Percentiles rank a stretch among this genome's conserved stretches.
phyloP scores from a whole-genome alignment of 2,329 filamentous ascomycete genomes.

The Talaromyces atroroseus region DNA sequence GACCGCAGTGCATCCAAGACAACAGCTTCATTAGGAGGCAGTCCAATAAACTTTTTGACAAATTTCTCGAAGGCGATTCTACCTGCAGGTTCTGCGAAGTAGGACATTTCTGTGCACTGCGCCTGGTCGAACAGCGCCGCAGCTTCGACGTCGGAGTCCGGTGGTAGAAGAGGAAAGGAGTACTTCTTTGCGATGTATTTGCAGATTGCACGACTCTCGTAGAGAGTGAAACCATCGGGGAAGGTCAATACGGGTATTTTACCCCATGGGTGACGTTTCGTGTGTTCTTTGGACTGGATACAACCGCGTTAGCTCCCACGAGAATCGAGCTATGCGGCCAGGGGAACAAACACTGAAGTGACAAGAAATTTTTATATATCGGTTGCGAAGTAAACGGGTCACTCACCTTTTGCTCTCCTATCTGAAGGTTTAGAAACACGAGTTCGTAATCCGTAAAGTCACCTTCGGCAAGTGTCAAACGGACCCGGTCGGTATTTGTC shows the following conservation, averaged over 20 bases:
- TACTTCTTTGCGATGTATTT: constrained; percentile 10
- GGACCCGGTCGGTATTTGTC: constrained; percentile 7
- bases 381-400: too few species aligned
- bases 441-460: constrained; percentile 9
- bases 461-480: constrained; percentile 9
- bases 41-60: constrained; percentile 7
- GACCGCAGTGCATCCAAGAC: constrained; percentile 7
- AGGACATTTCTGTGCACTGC: constrained; percentile 2
- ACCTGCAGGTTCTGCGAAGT: constrained; percentile 10
- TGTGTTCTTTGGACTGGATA: constrained; percentile 6
- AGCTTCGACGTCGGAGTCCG: constrained; percentile 3
- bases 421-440: constrained; percentile 3
- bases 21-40: constrained; percentile 1
- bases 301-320: neutral
- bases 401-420: constrained; percentile 8
- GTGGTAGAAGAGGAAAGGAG: neutral
- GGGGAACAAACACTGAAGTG: too few species aligned
- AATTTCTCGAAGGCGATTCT: constrained; percentile 8
- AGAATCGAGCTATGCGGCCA: too few species aligned
- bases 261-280: constrained; percentile 10
- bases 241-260: constrained; percentile 2
- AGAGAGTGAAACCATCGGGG: constrained; percentile 4
- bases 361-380: too few species aligned
- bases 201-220: constrained; percentile 13
- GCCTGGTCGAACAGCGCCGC: constrained; percentile 11